A percentile compares a stretch with the other conserved stretches of the same genome.
Evolutionary conservation across 306 rosid species (phyloP).

Genomic region (Ziziphus jujuba): DNA sequence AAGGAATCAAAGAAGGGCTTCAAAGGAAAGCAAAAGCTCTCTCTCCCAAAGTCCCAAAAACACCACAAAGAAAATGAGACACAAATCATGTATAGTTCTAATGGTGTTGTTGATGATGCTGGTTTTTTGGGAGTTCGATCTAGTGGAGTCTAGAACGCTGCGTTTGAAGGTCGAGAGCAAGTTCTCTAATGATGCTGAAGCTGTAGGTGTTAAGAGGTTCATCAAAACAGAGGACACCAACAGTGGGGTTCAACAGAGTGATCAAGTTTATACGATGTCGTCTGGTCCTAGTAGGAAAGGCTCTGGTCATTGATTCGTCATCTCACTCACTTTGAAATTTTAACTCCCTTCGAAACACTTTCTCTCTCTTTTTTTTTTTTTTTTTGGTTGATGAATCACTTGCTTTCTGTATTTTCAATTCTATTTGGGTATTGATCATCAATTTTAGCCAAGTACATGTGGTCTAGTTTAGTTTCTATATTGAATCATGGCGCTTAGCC

Average conservation of each 20-base stretch:
- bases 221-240: neutral
- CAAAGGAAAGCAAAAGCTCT: neutral
- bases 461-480: neutral
- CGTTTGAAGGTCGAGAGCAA: constrained; percentile 24
- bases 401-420: neutral
- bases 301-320: constrained; percentile 59
- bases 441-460: constrained; percentile 3
- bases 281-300: constrained; percentile 90
- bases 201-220: constrained; percentile 7
- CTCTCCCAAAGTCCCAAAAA: constrained; percentile 10
- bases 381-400: neutral
- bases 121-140: constrained; percentile 28
- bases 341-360: neutral
- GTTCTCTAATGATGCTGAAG: constrained; percentile 12
- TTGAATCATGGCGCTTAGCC: neutral
- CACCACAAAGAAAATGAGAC: constrained; percentile 39
- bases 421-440: neutral
- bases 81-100: constrained; percentile 18
- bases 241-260: constrained; percentile 28
- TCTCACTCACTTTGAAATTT: constrained; percentile 4
- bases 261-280: constrained; percentile 47
- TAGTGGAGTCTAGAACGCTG: constrained; percentile 41
- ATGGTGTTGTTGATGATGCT: constrained; percentile 19
- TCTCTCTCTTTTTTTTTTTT: neutral
- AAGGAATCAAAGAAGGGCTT: constrained; percentile 25